A percentile compares a stretch with the other conserved stretches of the same genome.
Conservation (phyloP, 768 basidiomycete genomes). For the Sarcodon aspratus region DNA sequence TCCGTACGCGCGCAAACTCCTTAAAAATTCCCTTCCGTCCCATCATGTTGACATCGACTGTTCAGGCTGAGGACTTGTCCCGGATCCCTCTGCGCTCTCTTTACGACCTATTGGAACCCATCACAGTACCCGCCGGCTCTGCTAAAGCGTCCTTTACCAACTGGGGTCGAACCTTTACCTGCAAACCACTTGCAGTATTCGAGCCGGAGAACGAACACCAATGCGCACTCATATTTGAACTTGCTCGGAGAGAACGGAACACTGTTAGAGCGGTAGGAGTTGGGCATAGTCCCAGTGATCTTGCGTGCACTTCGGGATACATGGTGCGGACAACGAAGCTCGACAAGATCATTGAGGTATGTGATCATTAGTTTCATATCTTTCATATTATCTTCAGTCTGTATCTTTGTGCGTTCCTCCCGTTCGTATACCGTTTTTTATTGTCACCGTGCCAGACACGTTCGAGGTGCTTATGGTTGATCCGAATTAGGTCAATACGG, state of each 20-base stretch:
- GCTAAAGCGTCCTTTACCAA: slow-evolving; percentile 52
- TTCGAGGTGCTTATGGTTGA: too few relatives aligned
- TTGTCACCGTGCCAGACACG: slow-evolving; percentile 5
- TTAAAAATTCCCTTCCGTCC: too few relatives aligned
- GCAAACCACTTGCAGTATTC: slow-evolving; percentile 60
- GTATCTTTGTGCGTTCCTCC: slow-evolving; percentile 9
- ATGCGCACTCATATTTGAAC: slow-evolving; percentile 66
- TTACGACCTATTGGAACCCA: slow-evolving; percentile 39
- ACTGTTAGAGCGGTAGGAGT: slow-evolving; percentile 76
- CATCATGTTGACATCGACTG: too few relatives aligned
- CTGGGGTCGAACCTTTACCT: slow-evolving; percentile 79
- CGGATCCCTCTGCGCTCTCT: slow-evolving; percentile 35
- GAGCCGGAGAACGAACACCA: slow-evolving; percentile 61
- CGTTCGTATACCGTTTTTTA: slow-evolving; percentile 9
- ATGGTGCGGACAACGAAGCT: slow-evolving; percentile 75
- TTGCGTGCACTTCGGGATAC: slow-evolving; percentile 81
- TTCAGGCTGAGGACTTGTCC: slow-evolving; percentile 1
- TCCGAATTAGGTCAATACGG: slow-evolving; percentile 48
- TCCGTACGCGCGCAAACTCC: too few relatives aligned
- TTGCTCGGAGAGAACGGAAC: slow-evolving; percentile 63
- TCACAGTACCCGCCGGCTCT: slow-evolving; percentile 34
- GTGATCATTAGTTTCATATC: slow-evolving; percentile 15
- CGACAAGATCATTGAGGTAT: slow-evolving; percentile 66
- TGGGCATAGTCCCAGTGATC: slow-evolving; percentile 89
- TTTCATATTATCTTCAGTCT: slow-evolving; percentile 7